A percentile compares a stretch with the other conserved stretches of the same genome.
These are phyloP conservation scores for Sporothrix brunneoviolacea DNA, from an alignment of 2,329 filamentous ascomycete species.

Conservation along the genomic window DNA sequence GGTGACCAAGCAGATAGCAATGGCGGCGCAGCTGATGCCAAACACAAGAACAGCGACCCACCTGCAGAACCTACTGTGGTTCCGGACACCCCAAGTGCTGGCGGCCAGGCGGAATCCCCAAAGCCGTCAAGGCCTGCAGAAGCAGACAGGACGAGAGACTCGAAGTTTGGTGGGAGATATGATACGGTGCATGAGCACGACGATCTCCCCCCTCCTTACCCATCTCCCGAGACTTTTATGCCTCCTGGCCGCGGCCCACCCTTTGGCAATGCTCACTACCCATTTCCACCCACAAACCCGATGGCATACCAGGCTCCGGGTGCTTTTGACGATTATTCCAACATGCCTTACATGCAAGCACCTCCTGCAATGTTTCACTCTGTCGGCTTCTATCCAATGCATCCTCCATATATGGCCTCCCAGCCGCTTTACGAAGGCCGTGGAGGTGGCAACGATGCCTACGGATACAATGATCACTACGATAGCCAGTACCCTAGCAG, in stretches of 20 bases:
- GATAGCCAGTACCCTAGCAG: background rate
- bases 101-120: background rate
- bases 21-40: no score
- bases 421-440: background rate
- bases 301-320: background rate
- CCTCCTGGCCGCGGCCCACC: constrained; percentile 2
- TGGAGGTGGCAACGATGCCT: background rate
- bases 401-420: background rate
- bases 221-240: constrained; percentile 1
- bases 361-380: constrained; percentile 6
- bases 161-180: background rate
- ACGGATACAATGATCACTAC: background rate
- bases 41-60: no score
- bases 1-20: no score
- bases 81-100: background rate
- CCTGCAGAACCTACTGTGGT: no score
- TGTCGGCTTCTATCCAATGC: constrained; percentile 9
- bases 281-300: background rate
- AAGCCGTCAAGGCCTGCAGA: background rate
- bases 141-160: background rate
- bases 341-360: constrained; percentile 6
- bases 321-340: constrained; percentile 2
- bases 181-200: constrained; percentile 4
- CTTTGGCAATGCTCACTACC: constrained; percentile 2
- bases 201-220: constrained; percentile 12